A percentile compares a stretch with the other conserved stretches of the same genome.
phyloP scores from a whole-genome alignment of 2,329 filamentous ascomycete species.

The Akanthomyces uredinophilus region DNA sequence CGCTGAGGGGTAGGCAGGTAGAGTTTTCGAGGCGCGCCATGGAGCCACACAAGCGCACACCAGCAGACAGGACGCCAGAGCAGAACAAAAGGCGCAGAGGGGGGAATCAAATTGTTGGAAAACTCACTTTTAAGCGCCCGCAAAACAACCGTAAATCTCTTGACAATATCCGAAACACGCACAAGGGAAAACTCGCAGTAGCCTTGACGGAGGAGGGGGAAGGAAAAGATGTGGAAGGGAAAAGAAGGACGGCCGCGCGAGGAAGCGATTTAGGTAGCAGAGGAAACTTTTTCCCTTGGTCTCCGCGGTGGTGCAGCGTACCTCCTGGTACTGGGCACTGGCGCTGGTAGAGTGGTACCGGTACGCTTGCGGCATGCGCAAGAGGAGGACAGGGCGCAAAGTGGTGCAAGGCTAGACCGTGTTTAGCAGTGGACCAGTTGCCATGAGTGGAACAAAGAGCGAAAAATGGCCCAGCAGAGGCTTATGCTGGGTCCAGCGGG shows the following conservation, averaged over 20 bases:
- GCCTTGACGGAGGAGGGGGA: conserved; percentile 29
- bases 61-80: conserved; percentile 19
- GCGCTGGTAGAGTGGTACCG: background rate
- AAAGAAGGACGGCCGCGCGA: conserved; percentile 12
- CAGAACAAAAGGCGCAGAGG: conserved; percentile 15
- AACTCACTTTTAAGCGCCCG: conserved; percentile 52
- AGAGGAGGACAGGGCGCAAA: background rate
- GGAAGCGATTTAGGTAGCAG: conserved; percentile 3
- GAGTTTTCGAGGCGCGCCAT: conserved; percentile 16
- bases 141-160: conserved; percentile 42
- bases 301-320: background rate
- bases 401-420: background rate
- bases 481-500: background rate
- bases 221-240: conserved; percentile 24
- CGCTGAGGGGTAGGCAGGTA: conserved; percentile 17
- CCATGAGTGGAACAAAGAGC: background rate
- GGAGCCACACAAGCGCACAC: conserved; percentile 17
- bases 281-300: conserved; percentile 29
- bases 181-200: conserved; percentile 43
- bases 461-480: background rate
- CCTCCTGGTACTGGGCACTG: background rate
- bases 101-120: background rate
- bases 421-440: background rate
- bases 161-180: conserved; percentile 41
- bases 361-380: background rate